Evolutionary conservation across 2,329 filamentous ascomycete species (phyloP).

Genomic region (Elsinoe fawcettii): DNA sequence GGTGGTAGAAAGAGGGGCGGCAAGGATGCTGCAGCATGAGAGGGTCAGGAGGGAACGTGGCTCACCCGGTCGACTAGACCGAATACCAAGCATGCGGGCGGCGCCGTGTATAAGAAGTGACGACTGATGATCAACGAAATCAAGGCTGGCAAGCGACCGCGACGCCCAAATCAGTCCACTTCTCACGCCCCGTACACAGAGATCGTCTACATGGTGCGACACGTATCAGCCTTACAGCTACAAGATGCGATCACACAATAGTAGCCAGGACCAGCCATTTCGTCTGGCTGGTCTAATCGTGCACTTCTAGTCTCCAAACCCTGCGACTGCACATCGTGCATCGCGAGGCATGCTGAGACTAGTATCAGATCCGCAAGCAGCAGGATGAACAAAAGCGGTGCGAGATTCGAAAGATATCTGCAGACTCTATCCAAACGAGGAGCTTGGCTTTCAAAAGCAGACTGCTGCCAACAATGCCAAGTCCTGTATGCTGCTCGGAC

Average conservation of each 20-base stretch:
- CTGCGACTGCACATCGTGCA: background rate
- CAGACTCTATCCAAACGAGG: conserved; percentile 13
- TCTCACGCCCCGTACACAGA: background rate
- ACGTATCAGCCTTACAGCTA: background rate
- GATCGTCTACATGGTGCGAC: background rate
- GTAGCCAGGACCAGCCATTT: background rate
- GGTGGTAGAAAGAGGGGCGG: conserved; percentile 18
- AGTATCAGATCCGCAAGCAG: conserved; percentile 1
- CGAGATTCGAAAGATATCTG: conserved; percentile 6
- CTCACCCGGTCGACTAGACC: background rate
- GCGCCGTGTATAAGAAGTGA: background rate
- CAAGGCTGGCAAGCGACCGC: background rate
- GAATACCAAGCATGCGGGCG: no score
- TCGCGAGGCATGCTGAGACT: conserved; percentile 8
- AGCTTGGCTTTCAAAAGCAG: conserved; percentile 16
- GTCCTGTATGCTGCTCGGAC: conserved; percentile 9
- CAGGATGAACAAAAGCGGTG: conserved; percentile 13
- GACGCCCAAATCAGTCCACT: no score
- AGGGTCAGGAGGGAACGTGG: background rate
- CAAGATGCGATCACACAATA: background rate
- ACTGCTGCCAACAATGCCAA: conserved; percentile 14
- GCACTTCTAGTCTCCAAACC: conserved; percentile 11
- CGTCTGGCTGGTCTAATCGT: background rate
- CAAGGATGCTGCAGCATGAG: background rate
- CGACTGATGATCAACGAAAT: background rate